Base-by-base conservation (phyloP, 495 filamentous ascomycete species). In the Neurospora discreta region DNA sequence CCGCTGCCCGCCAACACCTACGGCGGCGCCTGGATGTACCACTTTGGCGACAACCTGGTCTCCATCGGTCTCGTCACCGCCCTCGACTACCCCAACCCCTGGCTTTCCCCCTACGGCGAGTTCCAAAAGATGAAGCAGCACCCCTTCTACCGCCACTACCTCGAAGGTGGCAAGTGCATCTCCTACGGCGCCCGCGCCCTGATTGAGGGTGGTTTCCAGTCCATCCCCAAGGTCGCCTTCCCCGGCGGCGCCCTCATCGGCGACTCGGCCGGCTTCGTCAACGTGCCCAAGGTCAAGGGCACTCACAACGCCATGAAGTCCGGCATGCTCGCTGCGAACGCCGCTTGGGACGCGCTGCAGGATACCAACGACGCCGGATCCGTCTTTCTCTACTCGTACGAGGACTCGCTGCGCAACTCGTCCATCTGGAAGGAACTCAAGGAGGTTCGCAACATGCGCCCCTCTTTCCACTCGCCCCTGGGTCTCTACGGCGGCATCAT, bases 61-160 rank as follows among this genome's bases (percentile, higher is more conserved):
- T 95, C 91, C 76, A 87, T 99, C 60, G 95, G 95, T 15, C 86
- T 98, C 40, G 95, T 99, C 20, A 92, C 97, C 39, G 95, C 95
- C 36, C 86, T 99, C 39, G 95, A 99, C 82, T 99, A 98, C 77
- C 87, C 91, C 38, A 99, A 99, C 80, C 96, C 95, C 0, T 99
- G 94, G 92, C 86, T 99, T 20, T 93, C 93, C 0, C 95, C 95
- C 0, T 99, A 99, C 78, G 88, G 88, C 36, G 95, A 99, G 79
- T 98, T 99, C 81, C 96, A 99, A 79, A 97, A 97, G 84, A 89
- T 98, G 85, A 99, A 99, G 85, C 93, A 97, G 74, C 95, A 99
- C 80, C 95, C 95, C 30, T 81, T 96, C 58, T 98, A 95, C 83
- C 87, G 83, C 73, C 85, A 88, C 5, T 88, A 93, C 20, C 85